phyloP scores from a whole-genome alignment of 2,329 filamentous ascomycete genomes.

The Colletotrichum sp. region DNA sequence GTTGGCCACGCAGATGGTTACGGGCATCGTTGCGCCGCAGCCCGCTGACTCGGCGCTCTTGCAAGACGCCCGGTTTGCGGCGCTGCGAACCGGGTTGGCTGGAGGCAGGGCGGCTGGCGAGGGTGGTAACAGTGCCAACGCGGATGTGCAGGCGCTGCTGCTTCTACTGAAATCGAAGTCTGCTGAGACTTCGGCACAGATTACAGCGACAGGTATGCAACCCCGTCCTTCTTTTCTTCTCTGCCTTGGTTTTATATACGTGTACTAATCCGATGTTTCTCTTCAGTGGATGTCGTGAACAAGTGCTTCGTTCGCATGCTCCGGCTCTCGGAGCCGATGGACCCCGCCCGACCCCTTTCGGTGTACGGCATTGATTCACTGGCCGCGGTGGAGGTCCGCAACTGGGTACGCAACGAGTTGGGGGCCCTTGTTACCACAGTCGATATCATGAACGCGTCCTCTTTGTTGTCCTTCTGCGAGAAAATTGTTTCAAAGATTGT shows the following conservation, averaged over 20 bases:
- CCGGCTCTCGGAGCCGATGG: conserved; percentile 27
- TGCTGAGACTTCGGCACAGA: neutral
- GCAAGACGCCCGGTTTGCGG: neutral
- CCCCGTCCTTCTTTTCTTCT: neutral
- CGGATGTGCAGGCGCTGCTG: neutral
- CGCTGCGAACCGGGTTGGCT: neutral
- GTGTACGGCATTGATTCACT: conserved; percentile 34
- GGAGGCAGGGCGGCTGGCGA: neutral
- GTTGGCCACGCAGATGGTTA: neutral
- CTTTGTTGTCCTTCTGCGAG: conserved; percentile 28
- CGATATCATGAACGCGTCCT: conserved; percentile 32
- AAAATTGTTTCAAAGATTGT: conserved; percentile 22
- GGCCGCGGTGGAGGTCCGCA: conserved; percentile 33
- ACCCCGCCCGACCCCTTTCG: conserved; percentile 27
- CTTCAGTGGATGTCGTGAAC: neutral
- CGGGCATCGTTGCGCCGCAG: neutral
- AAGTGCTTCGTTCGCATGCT: conserved; percentile 13
- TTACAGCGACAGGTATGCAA: neutral
- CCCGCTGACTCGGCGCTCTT: conserved; percentile 16
- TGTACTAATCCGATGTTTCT: neutral
- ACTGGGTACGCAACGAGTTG: conserved; percentile 28
- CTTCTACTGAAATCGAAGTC: neutral
- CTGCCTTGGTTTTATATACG: neutral
- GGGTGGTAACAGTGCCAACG: neutral
- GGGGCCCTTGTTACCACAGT: conserved; percentile 29